Evolutionary conservation across 2,329 filamentous ascomycete genomes (phyloP), one percentile per base, ranked within the genome.

Genomic region (Xylaria digitata): DNA sequence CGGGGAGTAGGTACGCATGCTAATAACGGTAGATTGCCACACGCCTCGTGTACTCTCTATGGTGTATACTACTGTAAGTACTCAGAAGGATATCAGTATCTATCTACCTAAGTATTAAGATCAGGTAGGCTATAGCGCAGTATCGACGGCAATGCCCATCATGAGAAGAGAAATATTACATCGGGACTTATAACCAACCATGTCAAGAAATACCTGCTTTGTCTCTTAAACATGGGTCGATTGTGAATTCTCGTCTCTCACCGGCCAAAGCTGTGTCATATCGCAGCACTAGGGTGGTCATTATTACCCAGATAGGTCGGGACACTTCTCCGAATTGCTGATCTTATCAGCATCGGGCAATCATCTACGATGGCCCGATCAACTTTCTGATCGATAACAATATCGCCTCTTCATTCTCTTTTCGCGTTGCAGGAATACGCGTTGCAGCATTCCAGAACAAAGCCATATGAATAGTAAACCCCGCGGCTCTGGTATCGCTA

Each of bases 101-200:
- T 37, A 37, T 37, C 34, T 37, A 26, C 8, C 34, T 37, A 9
- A 2, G 8, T 11, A 37, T 6, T 8, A 11, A 37, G 34, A 37
- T 13, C 11, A 11, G 34, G 34, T 11, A 8, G 8, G 2, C 8
- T 8, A 37, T 37, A 11, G 34, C 6, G 46, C 23, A 15, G 6
- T 30, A 13, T n/a, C 2, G 50, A n/a, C 30, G 21, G 21, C 8
- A 6, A 7, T 59, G 19, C 34, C n/a, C 17, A 30, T 46, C 53
- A 56, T 19, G 17, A 32, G 42, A 32, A 13, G 21, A 6, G 13
- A 40, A 53, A 40, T 15, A 32, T 15, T 23, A 26, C 45, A 43
- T 53, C 46, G 52, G 57, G 57, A 65, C 57, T 65, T 17, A 30
- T 23, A 61, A 17, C 52, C 37, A 65, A 56, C 63, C 57, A 46